Percentiles rank a stretch among this genome's conserved stretches.
phyloP scores from a whole-genome alignment of 2,329 filamentous ascomycete species.

The Westerdykella sp. region DNA sequence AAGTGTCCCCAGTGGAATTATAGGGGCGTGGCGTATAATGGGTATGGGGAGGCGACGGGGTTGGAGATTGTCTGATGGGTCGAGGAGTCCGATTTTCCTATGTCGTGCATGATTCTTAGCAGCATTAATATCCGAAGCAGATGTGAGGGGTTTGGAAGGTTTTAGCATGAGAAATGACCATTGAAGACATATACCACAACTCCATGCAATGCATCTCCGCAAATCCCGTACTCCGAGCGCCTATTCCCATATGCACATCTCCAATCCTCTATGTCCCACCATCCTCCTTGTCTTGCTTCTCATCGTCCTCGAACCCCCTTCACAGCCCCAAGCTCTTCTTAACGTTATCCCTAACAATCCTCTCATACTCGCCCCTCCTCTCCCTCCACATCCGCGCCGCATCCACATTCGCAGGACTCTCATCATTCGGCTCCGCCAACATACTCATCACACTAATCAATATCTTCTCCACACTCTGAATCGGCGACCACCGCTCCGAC shows the following conservation, averaged over 20 bases:
- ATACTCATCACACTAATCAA: constrained; percentile 87
- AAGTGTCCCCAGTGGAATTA: constrained; percentile 51
- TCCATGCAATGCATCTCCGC: too few relatives aligned
- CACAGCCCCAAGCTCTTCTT: constrained; percentile 34
- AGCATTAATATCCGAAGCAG: too few relatives aligned
- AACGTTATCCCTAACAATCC: constrained; percentile 58
- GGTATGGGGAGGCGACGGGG: constrained; percentile 50
- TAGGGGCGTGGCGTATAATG: constrained; percentile 55
- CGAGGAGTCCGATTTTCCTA: too few relatives aligned
- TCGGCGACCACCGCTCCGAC: constrained; percentile 86
- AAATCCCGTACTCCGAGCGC: not conserved
- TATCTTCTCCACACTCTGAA: constrained; percentile 93
- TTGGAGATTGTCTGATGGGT: constrained; percentile 39
- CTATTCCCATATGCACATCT: constrained; percentile 1
- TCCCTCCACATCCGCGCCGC: constrained; percentile 84
- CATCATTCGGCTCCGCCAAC: constrained; percentile 87
- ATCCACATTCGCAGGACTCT: constrained; percentile 92
- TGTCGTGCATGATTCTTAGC: too few relatives aligned
- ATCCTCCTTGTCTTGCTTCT: not conserved
- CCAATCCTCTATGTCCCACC: constrained; percentile 10
- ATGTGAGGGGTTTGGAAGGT: too few relatives aligned
- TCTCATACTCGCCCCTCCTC: constrained; percentile 71
- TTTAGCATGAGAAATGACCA: too few relatives aligned
- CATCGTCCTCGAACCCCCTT: constrained; percentile 1
- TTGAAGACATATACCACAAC: too few relatives aligned